phyloP scores from a whole-genome alignment of 345 rosid species.

The Salix brachista region DNA sequence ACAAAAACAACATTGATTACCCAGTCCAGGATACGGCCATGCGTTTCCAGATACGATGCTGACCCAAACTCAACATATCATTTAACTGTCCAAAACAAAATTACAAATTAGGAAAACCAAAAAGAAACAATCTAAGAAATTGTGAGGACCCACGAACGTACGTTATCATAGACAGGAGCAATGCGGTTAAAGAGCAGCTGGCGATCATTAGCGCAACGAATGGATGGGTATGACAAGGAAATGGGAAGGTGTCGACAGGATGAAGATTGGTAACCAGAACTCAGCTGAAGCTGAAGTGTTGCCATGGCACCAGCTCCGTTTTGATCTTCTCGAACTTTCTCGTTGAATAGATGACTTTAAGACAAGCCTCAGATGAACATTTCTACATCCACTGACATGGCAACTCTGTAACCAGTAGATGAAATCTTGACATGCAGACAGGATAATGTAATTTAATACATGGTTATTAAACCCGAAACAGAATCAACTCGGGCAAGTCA shows the following conservation, averaged over 20 bases:
- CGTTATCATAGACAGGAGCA: conserved; percentile 78
- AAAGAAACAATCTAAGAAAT: not conserved
- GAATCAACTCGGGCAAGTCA: too few relatives aligned
- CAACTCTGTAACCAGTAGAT: not conserved
- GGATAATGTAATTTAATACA: too few relatives aligned
- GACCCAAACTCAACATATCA: conserved; percentile 76
- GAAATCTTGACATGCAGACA: not conserved
- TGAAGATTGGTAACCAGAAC: conserved; percentile 4
- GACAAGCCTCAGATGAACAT: too few relatives aligned
- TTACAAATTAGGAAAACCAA: not conserved
- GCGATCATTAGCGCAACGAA: conserved; percentile 50
- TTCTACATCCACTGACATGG: not conserved
- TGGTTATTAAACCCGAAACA: too few relatives aligned
- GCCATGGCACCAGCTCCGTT: conserved; percentile 19
- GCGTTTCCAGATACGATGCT: conserved; percentile 85
- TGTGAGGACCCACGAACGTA: conserved; percentile 22
- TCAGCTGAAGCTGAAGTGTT: conserved; percentile 19
- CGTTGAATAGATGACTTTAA: not conserved
- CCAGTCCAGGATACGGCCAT: conserved; percentile 81
- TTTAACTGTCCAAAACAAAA: conserved; percentile 43
- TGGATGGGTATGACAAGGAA: conserved; percentile 2
- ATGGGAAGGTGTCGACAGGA: not conserved
- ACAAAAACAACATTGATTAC: conserved; percentile 13
- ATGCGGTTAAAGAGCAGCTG: conserved; percentile 67
- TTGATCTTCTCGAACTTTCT: not conserved